Evolutionary conservation across 176 grass and related monocot genomes (phyloP).

Genomic region (Eragrostis nindensis): DNA sequence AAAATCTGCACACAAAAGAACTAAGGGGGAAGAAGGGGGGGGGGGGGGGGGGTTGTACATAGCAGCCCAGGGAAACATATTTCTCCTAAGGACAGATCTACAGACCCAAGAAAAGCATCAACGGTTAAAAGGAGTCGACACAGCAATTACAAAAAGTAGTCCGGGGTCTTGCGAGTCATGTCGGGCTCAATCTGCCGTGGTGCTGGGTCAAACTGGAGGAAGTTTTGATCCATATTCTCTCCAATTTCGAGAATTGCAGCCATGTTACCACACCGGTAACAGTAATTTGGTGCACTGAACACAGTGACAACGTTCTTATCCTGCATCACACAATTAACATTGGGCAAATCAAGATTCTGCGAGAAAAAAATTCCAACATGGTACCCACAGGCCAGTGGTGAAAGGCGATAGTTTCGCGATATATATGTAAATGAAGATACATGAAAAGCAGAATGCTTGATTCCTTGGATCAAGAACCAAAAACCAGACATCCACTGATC

Average conservation of each 20-base stretch:
- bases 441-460: background rate
- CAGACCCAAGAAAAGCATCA: conserved; percentile 29
- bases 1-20: conserved; percentile 66
- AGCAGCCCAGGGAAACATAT: conserved; percentile 29
- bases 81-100: conserved; percentile 62
- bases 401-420: background rate
- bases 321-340: conserved; percentile 42
- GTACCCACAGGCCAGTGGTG: background rate
- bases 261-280: conserved; percentile 75
- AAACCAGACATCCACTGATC: conserved; percentile 8
- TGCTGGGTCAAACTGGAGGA: conserved; percentile 75
- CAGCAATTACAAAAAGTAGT: conserved; percentile 68
- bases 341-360: conserved; percentile 12
- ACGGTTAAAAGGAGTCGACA: conserved; percentile 24
- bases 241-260: conserved; percentile 76
- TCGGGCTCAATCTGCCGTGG: conserved; percentile 67
- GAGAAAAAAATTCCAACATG: background rate
- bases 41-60: too few relatives aligned
- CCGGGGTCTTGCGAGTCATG: conserved; percentile 69
- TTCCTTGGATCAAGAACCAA: conserved; percentile 10
- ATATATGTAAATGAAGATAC: background rate
- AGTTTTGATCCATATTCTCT: conserved; percentile 79
- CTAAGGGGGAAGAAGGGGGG: background rate
- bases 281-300: conserved; percentile 83
- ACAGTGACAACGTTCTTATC: conserved; percentile 77